phyloP scores from a whole-genome alignment of 169 alveolate species.

The Plasmodium billcollinsi region DNA sequence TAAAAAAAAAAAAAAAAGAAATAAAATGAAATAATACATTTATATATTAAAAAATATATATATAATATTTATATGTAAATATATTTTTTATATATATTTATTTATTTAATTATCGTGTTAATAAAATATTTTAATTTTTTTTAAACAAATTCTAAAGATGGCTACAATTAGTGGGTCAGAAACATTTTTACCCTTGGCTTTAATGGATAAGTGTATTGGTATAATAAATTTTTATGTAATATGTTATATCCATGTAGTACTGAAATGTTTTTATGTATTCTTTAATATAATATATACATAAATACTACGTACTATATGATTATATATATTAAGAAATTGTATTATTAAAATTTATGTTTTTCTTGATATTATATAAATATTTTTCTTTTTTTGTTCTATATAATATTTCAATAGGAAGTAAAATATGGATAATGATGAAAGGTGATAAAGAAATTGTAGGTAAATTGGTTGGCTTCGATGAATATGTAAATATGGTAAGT shows the following conservation, averaged over 20 bases:
- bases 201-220: conserved; percentile 94
- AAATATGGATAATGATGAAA: conserved; percentile 92
- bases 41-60: too few species aligned
- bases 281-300: too few species aligned
- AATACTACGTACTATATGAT: too few species aligned
- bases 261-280: too few species aligned
- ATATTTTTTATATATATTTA: background rate
- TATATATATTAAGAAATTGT: too few species aligned
- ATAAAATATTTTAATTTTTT: background rate
- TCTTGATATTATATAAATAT: too few species aligned
- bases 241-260: too few species aligned
- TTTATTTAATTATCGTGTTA: background rate
- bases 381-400: background rate
- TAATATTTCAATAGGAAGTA: conserved; percentile 85
- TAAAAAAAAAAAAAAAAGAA: too few species aligned
- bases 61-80: too few species aligned
- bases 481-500: conserved; percentile 93
- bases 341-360: too few species aligned
- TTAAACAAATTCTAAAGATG: conserved; percentile 56
- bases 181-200: conserved; percentile 92
- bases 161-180: conserved; percentile 85
- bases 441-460: conserved; percentile 92
- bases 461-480: conserved; percentile 94
- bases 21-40: too few species aligned
- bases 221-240: background rate